Evolutionary conservation across 805 yeast genomes (phyloP), one percentile per base, ranked within the genome.

Genomic region (Debaryomyces prosopidis): DNA sequence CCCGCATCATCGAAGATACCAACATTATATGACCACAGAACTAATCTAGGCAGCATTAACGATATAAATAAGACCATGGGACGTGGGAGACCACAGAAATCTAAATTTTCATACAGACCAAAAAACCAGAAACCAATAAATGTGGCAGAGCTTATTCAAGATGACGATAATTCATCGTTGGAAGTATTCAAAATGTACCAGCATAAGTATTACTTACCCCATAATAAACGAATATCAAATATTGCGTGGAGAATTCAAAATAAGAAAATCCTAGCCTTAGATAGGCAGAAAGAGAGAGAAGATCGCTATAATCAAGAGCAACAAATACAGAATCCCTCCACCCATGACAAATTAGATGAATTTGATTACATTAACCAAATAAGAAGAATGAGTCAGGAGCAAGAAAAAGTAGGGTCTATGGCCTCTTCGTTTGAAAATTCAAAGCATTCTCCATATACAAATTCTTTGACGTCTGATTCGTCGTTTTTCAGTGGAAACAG

Each of bases 291-390:
- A 14, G 4, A n/a, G 23, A 8, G 41, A 11, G 17, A 38, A 14
- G 17, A 11, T 5, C 19, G 11, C n/a, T 2, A 3, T n/a, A 17
- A 3, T 17, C 16, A 15, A 16, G 37, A 54, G 36, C 68, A 63
- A 42, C 66, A 69, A 8, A 60, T 51, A 47, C 50, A 61, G 33
- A 75, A 71, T 39, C 9, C 26, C 26, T 23, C 26, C 26, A 23
- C 26, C 26, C 6, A 23, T 23, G 26, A 23, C 26, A 23, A 23
- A 23, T 23, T 10, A 23, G 26, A 23, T 23, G 76, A 70, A 38
- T 73, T 73, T 50, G 77, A 73, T 55, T 72, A 73, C 49, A 76
- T 72, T 28, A 75, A 75, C 8, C 77, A 72, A 48, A 73, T 73
- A 20, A 55, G 75, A 36, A 58, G 66, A 36, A 69, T 72, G 39